Base-by-base conservation (phyloP, 345 rosid species). In the Moricandia moricandioides region DNA sequence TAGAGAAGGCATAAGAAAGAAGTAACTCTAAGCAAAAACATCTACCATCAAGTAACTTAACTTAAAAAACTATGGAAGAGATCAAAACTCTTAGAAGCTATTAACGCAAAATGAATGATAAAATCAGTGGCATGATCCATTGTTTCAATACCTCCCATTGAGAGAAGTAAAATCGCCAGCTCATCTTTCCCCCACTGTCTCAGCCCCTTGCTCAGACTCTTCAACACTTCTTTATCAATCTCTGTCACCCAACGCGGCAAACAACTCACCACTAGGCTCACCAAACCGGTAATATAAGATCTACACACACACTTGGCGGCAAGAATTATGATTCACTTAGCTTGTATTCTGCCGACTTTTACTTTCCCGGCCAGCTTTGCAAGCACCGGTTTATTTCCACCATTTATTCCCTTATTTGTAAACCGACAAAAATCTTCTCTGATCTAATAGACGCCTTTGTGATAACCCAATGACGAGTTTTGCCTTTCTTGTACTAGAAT, bases 111-210 rank as follows among this genome's bases (percentile, higher is more conserved):
- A 57, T 65, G 76, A 63, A 88, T 70, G 30, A 95, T 79, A 65
- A 90, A 88, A 67, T 90, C 91, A 68, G 90, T 83, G 9, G 97
- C 97, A 16, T 83, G 83, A n/a, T 88, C 90, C 91, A 95, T 92
- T 1, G 92, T 74, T 17, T 74, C 80, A 12, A 74, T 14, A 18
- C 99, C 99, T 21, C 99, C 97, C 49, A 77, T 81, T 27, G 87
- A 91, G 8, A 95, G 86, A 84, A 95, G 78, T 21, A 85, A 79
- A 35, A 95, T 59, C 8, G 97, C 97, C 30, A 95, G 85, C 60
- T 92, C 92, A 14, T 84, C 96, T 68, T 92, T 92, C 8, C 88
- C 84, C 91, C 89, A 89, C 29, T 75, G 86, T 82, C 86, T 86
- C 63, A 95, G 67, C 11, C 93, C 97, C 56, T 81, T 84, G 71